Conservation (phyloP, 2,329 filamentous ascomycete species). For the Fusarium poae region DNA sequence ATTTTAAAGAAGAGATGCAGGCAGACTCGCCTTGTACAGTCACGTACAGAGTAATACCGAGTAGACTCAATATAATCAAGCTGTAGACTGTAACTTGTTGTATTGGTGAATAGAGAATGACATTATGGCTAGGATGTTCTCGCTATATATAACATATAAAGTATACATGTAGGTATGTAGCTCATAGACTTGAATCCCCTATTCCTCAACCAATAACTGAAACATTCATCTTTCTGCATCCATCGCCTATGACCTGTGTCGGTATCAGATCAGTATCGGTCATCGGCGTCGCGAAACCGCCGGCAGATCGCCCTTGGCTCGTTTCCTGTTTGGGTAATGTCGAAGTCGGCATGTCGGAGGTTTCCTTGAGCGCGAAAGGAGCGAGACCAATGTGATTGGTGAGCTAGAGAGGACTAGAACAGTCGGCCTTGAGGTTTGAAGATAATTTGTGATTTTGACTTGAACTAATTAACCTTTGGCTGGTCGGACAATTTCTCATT, state of each 20-base stretch:
- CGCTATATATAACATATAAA: not conserved
- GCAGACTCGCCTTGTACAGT: not conserved
- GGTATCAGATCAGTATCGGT: conserved; percentile 20
- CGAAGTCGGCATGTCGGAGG: conserved; percentile 38
- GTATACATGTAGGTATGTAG: not conserved
- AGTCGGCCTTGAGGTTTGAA: not conserved
- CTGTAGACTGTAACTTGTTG: not conserved
- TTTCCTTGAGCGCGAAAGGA: conserved; percentile 44
- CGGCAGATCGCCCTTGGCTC: conserved; percentile 17
- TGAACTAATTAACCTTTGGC: not conserved
- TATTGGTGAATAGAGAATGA: not conserved
- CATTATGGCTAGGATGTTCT: not conserved
- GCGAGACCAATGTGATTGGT: conserved; percentile 29
- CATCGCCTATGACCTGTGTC: not conserved
- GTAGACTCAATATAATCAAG: not conserved
- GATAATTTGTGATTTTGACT: not conserved
- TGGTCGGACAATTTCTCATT: not conserved
- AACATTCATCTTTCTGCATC: not conserved
- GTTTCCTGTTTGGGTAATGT: conserved; percentile 38
- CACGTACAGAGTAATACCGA: not conserved
- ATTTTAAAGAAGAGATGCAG: conserved; percentile 12
- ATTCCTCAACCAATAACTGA: conserved; percentile 2
- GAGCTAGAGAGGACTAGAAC: not conserved
- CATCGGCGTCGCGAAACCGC: conserved; percentile 37
- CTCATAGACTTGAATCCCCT: conserved; percentile 1